Conservation (phyloP, 139 green algal species). For the Coccomyxa sp. region DNA sequence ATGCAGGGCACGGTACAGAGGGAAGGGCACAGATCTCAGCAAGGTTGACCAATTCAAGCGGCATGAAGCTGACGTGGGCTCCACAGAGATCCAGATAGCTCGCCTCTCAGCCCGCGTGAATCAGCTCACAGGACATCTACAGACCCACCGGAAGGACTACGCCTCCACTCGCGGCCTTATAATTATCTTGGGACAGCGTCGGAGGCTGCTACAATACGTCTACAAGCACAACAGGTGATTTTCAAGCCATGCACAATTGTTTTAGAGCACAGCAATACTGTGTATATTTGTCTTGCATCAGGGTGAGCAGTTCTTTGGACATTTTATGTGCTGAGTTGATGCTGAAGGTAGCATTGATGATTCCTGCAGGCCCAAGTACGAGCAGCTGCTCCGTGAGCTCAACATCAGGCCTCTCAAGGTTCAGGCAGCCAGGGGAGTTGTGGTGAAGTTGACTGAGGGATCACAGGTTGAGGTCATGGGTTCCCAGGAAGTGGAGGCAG, state of each 20-base stretch:
- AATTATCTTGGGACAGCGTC: constrained; percentile 32
- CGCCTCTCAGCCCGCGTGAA: constrained; percentile 41
- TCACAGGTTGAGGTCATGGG: constrained; percentile 6
- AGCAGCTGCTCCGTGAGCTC: constrained; percentile 12
- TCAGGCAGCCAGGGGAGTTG: constrained; percentile 6
- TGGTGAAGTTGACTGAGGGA: constrained; percentile 16
- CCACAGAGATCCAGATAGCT: constrained; percentile 53
- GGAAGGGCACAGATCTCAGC: constrained; percentile 43
- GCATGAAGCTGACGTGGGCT: constrained; percentile 37
- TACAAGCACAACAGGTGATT: constrained; percentile 15
- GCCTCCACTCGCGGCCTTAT: constrained; percentile 42
- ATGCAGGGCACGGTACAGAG: constrained; percentile 36
- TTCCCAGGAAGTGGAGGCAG: background rate
- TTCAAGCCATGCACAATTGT: background rate
- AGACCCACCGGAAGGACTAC: constrained; percentile 58
- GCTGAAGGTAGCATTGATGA: background rate
- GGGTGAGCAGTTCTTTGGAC: background rate
- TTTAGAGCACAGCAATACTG: background rate
- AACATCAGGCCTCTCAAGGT: constrained; percentile 23
- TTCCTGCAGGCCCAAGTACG: constrained; percentile 23
- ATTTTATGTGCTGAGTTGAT: background rate
- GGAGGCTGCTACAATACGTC: constrained; percentile 46
- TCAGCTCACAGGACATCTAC: constrained; percentile 59
- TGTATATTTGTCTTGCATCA: background rate
- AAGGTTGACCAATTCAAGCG: constrained; percentile 38